Evolutionary conservation across 2,329 filamentous ascomycete genomes (phyloP), one percentile per base, ranked within the genome.

Genomic region (Sordariomycetes sp.): DNA sequence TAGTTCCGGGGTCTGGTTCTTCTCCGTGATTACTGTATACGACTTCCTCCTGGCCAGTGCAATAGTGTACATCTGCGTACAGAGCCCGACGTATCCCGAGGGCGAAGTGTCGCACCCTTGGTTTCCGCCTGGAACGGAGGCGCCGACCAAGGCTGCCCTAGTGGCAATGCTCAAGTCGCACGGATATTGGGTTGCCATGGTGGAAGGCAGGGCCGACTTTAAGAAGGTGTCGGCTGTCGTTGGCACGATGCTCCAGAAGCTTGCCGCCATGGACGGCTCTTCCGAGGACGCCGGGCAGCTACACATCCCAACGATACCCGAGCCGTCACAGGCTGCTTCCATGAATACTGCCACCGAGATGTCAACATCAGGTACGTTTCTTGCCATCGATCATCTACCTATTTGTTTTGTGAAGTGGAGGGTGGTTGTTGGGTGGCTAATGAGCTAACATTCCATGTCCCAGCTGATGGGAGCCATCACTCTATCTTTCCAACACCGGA

Each of bases 11-110:
- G 74, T 76, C 5, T 85, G 81, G 78, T 83, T 85, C 62, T 66
- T 84, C 22, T 79, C 77, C 3, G 79, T 79, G 0, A 69, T 86
- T 3, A 76, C 78, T 12, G 75, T 81, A 56, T 81, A 85, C 55
- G 83, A 87, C 64, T 86, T 82, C 55, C 69, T 87, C 56, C 74
- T 86, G 2, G 82, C 82, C 0, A 77, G 79, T 58, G 82, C 83
- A 76, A 75, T 86, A 16, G 64, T 87, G 3, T 85, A 80, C 61
- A 69, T 86, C 20, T 69, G 77, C 20, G 65, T 77, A 25, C 74
- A 76, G 61, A 76, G 74, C 64, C 70, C 73, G 22, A 66, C 66
- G 46, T 76, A 75, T 60, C 64, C 66, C 40, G 72, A 76, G 8
- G 64, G 62, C 18, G 71, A 68, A 4, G 67, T 64, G 12, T 65